Base-by-base conservation (phyloP, 192 early-diverging fungal species). In the Backusella sp. region DNA sequence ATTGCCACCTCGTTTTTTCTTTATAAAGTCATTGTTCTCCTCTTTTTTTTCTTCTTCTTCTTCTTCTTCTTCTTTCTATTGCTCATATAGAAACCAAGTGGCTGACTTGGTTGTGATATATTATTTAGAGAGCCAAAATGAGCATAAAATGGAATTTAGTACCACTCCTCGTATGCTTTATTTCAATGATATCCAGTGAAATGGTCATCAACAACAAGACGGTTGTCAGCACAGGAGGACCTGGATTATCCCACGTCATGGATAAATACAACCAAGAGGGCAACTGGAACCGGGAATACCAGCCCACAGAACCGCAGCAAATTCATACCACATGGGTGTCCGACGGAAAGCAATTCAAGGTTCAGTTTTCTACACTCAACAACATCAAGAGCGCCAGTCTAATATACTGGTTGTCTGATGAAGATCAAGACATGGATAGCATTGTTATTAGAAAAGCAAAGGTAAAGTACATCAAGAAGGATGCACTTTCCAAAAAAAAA, bases 231-330 rank as follows among this genome's bases (percentile, higher is more conserved):
- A 39, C 69, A 8, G 75, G 75, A 42, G 74, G 74, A 11, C 74
- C 74, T 5, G 44, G 66, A 1, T 28, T 15, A 17, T 34, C 34
- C 11, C 9, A 44, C 32, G 6, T n/a, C 7, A 28, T 42, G 6
- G 75, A 72, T 21, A 46, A 41, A 6, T 67, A 62, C 65, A 77
- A 68, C 30, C 30, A 37, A 28, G 37, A 21, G 6, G 53, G 53
- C n/a, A 41, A 72, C 23, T 79, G 77, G 77, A 79, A 79, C 23
- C 65, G 72, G 2, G 56, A 66, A 1, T 79, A 79, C 65, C 32
- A 56, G 17, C n/a, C 66, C 19, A 52, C 67, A 14, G 66, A 79
- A 41, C 77, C 77, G 11, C 77, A 79, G 42, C 77, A 79, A 41
- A 30, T 79, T 21, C 77, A 79, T 37, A 79, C 68, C 1, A 70